Base-by-base conservation (phyloP, 192 early-diverging fungal genomes). In the Umbelopsis sp. region DNA sequence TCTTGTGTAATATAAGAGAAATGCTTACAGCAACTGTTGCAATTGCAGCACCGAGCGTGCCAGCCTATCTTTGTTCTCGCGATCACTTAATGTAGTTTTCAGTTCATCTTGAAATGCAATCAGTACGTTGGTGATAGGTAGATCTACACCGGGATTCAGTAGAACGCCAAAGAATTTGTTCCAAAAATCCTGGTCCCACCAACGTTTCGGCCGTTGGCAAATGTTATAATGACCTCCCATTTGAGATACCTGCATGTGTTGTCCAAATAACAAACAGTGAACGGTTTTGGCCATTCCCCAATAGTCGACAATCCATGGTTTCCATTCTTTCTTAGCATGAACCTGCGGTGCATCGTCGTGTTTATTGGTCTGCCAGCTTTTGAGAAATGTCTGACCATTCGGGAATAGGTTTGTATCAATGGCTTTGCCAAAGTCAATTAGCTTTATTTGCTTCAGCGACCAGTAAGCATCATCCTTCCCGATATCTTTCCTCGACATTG, bases 401-500 rank as follows among this genome's bases (percentile, higher is more conserved):
- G 55, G 21, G 46, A 70, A 80, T 30, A 76, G 49, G n/a, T 35
- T 76, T 13, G 71, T 30, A 52, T 80, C 74, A 8, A 80, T 35
- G 12, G 74, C 50, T 11, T 67, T 37, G 12, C 78, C 78, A 50
- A 80, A 80, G 45, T 80, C 78, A 46, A 80, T 75, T 10, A 80
- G 16, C 37, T 72, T 74, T 9, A 77, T 52, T 2, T 69, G 61
- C 45, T 70, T 70, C 41, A 70, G 22, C 25, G 47, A 44, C 74
- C 74, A 75, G 18, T 64, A 61, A 8, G 27, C 55, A 61, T 61
- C 30, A 18, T 61, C 55, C 27, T 16, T 12, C 7, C 55, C 55
- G 18, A 16, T 8, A 35, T 61, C 37, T 15, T 15, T 11, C 6
- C 7, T 61, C 10, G 55, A 3, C 10, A 41, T 41, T 10, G 37